Evolutionary conservation across 768 basidiomycete genomes (phyloP), one percentile per base, ranked within the genome.

Genomic region (Kwoniella dejecticola): DNA sequence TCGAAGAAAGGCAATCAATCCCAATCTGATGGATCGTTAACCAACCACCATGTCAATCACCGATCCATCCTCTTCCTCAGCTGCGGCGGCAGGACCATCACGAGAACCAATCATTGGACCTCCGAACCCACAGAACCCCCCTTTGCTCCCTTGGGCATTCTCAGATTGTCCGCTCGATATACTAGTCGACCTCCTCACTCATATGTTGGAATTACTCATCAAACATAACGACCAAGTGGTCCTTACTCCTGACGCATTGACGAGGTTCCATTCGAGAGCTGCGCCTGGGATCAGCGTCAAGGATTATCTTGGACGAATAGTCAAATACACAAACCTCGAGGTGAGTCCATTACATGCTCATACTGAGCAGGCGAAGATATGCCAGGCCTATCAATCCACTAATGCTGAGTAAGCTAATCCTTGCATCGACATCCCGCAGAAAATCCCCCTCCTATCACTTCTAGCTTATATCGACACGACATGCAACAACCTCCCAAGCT

Each of bases 191-290:
- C 88, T 99, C 67, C 93, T 97, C 79, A 92, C 91, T 72, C 90
- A 94, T 80, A 98, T 98, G 94, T 86, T 99, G 70, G 86, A 93
- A 76, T 89, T 93, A 66, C 83, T 99, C 72, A 93, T 96, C 81
- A 82, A 84, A 56, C 91, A 96, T 85, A 99, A 99, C 83, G 95
- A 99, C 82, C 86, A 85, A 77, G 92, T 99, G 79, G 89, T 91
- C 59, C 83, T 98, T 65, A 86, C 87, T 38, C 88, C 91, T 86
- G 91, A 82, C 82, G 86, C 88, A 66, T 84, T 99, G 65, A 97
- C 96, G 46, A 88, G 94, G 56, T 99, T 99, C 78, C 96, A 99
- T 80, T 97, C 94, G 30, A 86, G 94, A 68, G 86, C 93, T 8
- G 85, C 92, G 4, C 95, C 96, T 44, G 83, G 82, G 62, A 98